Evolutionary conservation across 306 rosid species (phyloP).

Genomic region (Castanea sativa): DNA sequence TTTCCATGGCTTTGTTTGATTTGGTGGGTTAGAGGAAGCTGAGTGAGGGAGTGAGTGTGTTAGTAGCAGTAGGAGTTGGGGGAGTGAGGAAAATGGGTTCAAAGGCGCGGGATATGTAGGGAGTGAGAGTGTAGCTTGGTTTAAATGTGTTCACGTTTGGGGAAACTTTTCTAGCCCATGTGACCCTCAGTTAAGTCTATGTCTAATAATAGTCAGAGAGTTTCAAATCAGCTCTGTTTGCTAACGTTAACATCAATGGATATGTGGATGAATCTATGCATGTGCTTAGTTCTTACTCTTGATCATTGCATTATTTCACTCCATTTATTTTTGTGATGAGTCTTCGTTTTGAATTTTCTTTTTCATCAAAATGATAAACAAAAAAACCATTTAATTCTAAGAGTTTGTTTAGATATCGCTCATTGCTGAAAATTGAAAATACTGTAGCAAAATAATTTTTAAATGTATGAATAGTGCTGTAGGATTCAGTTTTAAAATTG

Average conservation of each 20-base stretch:
- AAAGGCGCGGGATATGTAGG: conserved; percentile 79
- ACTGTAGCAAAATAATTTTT: no score
- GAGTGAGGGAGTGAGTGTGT: conserved; percentile 22
- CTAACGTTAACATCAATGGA: not conserved
- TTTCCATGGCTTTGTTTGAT: conserved; percentile 49
- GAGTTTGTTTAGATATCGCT: no score
- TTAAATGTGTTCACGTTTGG: conserved; percentile 88
- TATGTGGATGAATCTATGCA: not conserved
- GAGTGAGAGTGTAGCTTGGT: conserved; percentile 50
- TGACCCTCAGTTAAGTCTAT: conserved; percentile 54
- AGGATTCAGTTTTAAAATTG: no score
- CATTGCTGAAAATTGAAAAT: no score
- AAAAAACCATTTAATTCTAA: not conserved
- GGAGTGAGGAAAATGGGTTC: conserved; percentile 25
- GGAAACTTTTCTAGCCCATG: conserved; percentile 40
- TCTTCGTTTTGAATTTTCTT: not conserved
- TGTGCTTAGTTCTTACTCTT: not conserved
- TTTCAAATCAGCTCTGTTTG: conserved; percentile 11
- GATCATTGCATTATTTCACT: not conserved
- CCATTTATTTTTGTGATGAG: not conserved
- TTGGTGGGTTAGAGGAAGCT: conserved; percentile 7
- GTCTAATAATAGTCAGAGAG: not conserved
- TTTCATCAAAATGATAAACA: not conserved
- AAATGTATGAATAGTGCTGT: no score
- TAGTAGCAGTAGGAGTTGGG: conserved; percentile 11